phyloP scores from a whole-genome alignment of 2,329 filamentous ascomycete genomes.

The Penicillium thymicola region DNA sequence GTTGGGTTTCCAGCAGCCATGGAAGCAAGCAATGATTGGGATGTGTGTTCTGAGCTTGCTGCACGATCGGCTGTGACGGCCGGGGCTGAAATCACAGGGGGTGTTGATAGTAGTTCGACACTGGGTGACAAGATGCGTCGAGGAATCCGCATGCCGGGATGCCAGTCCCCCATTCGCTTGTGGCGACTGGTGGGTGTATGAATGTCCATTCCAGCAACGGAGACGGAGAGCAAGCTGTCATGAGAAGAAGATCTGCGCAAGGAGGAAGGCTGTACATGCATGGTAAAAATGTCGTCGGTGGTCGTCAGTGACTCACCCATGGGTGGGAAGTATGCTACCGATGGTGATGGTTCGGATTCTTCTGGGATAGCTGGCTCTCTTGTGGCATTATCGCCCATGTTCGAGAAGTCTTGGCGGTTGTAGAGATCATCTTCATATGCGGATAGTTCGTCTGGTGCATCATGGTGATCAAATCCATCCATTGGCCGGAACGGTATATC shows the following conservation, averaged over 20 bases:
- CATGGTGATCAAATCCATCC: constrained; percentile 16
- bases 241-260: constrained; percentile 71
- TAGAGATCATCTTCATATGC: constrained; percentile 21
- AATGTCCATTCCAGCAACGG: constrained; percentile 82
- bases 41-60: constrained; percentile 24
- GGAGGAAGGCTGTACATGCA: constrained; percentile 34
- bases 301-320: constrained; percentile 10
- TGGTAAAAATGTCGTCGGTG: constrained; percentile 23
- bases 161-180: constrained; percentile 65
- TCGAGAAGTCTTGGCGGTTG: constrained; percentile 12
- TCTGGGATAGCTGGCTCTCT: constrained; percentile 39
- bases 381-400: constrained; percentile 15
- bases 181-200: constrained; percentile 74
- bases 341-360: constrained; percentile 35
- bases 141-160: constrained; percentile 47
- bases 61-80: constrained; percentile 35
- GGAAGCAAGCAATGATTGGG: constrained; percentile 37
- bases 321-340: constrained; percentile 15
- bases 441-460: constrained; percentile 11
- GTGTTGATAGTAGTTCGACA: constrained; percentile 39
- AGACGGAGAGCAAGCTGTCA: constrained; percentile 86
- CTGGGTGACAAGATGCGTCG: constrained; percentile 47
- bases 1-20: constrained; percentile 28
- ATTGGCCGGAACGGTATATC: constrained; percentile 50
- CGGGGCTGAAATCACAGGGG: constrained; percentile 38